phyloP scores from a whole-genome alignment of 2,329 filamentous ascomycete genomes.

The Fusarium verrucosum region DNA sequence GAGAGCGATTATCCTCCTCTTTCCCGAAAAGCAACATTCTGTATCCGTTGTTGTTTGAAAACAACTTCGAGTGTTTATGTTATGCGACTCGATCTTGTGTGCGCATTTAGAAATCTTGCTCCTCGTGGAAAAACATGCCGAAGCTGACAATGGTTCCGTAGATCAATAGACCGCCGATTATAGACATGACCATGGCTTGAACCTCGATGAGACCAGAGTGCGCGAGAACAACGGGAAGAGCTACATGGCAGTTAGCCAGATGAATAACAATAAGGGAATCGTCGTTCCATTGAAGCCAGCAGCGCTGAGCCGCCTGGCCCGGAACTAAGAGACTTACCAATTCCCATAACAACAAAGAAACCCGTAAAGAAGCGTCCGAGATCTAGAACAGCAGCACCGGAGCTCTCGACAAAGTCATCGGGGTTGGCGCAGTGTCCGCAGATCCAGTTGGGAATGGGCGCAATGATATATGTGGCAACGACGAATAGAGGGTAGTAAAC shows the following conservation, averaged over 20 bases:
- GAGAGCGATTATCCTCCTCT: conserved; percentile 21
- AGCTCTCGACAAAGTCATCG: conserved; percentile 93
- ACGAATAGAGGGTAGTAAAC: conserved; percentile 96
- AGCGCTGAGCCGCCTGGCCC: not conserved
- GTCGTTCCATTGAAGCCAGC: not conserved
- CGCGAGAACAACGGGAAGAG: conserved; percentile 86
- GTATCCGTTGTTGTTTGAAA: not conserved
- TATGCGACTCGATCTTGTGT: not conserved
- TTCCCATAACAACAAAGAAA: conserved; percentile 96
- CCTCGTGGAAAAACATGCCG: conserved; percentile 97
- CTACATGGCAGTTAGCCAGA: conserved; percentile 58
- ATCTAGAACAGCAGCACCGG: conserved; percentile 86
- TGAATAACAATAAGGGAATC: not conserved
- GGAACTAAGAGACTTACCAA: conserved; percentile 71
- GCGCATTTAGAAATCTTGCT: conserved; percentile 82
- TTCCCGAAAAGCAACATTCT: conserved; percentile 7
- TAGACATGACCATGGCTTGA: conserved; percentile 94
- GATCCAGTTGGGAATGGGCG: conserved; percentile 96
- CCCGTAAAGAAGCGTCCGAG: conserved; percentile 94
- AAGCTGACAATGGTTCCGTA: conserved; percentile 99
- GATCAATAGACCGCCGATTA: conserved; percentile 90
- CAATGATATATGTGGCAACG: conserved; percentile 93
- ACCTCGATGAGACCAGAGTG: conserved; percentile 84
- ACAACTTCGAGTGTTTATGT: not conserved
- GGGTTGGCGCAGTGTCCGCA: conserved; percentile 87